Evolutionary conservation across 495 filamentous ascomycete genomes (phyloP).

Genomic region (Copromyces sp.): DNA sequence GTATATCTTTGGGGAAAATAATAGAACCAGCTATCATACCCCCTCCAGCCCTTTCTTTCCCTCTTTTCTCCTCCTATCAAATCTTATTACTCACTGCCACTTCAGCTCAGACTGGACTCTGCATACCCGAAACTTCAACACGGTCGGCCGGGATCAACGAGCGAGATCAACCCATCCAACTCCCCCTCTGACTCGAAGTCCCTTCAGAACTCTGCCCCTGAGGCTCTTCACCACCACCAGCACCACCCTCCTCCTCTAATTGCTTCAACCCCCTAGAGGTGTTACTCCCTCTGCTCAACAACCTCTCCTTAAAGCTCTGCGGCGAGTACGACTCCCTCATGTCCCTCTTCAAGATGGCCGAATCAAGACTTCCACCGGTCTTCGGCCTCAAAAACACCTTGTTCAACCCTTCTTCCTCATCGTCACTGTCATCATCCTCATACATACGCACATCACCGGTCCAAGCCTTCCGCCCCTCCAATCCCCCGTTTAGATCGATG

Average conservation of each 20-base stretch:
- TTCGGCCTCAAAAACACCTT: not conserved
- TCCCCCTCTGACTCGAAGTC: not conserved
- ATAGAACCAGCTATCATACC: not conserved
- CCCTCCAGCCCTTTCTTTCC: not conserved
- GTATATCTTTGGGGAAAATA: not conserved
- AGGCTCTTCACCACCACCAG: not conserved
- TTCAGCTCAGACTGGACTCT: not conserved
- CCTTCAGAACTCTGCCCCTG: not conserved
- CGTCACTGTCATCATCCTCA: not conserved
- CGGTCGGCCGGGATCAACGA: not conserved
- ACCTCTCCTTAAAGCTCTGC: conserved; percentile 19
- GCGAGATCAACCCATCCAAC: not conserved
- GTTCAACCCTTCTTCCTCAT: not conserved
- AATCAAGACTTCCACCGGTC: not conserved
- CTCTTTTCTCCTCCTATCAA: not conserved
- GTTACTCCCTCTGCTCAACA: conserved; percentile 5
- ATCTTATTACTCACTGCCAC: not conserved
- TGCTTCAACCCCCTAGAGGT: not conserved
- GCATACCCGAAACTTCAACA: not conserved
- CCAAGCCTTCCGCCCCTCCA: not conserved
- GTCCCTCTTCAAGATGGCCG: not conserved
- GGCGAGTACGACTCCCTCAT: conserved; percentile 13
- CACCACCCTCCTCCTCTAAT: not conserved
- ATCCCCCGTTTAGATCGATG: not conserved
- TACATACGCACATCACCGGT: not conserved